phyloP scores from a whole-genome alignment of 2,329 filamentous ascomycete genomes.

The Alternaria dauci region DNA sequence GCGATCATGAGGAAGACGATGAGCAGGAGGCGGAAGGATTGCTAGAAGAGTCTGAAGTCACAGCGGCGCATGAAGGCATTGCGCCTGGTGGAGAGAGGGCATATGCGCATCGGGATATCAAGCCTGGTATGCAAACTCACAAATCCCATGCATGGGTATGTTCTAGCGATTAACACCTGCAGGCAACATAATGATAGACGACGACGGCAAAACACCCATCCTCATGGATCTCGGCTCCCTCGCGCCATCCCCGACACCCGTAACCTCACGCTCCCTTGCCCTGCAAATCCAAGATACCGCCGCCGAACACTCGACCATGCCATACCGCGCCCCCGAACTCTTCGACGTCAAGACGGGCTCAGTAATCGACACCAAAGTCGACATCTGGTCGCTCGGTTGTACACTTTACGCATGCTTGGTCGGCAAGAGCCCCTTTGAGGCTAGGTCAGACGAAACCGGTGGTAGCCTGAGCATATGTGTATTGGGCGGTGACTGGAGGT shows the following conservation, averaged over 20 bases:
- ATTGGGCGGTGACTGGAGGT: constrained; percentile 92
- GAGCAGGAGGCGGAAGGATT: constrained; percentile 81
- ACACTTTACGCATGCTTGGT: constrained; percentile 97
- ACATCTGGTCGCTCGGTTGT: constrained; percentile 97
- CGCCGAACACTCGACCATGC: constrained; percentile 97
- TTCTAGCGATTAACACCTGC: constrained; percentile 16
- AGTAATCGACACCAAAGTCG: constrained; percentile 92
- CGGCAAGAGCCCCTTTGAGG: constrained; percentile 96
- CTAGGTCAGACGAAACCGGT: constrained; percentile 93
- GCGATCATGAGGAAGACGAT: constrained; percentile 67
- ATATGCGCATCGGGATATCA: constrained; percentile 96
- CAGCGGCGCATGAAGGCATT: constrained; percentile 71
- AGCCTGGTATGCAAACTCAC: constrained; percentile 73
- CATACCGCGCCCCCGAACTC: constrained; percentile 94
- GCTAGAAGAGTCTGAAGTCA: constrained; percentile 81
- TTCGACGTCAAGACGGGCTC: constrained; percentile 97
- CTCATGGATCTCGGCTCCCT: constrained; percentile 97
- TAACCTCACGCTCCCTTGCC: constrained; percentile 88
- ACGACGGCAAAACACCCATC: constrained; percentile 86
- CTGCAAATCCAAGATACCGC: constrained; percentile 93
- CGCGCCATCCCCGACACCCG: constrained; percentile 83
- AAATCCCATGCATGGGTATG: no score
- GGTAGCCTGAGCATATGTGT: constrained; percentile 93
- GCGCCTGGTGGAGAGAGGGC: constrained; percentile 75
- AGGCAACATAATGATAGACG: constrained; percentile 98